These are phyloP conservation scores for Telfairia occidentalis DNA, from an alignment of 331 rosid species.

Conservation along the genomic window DNA sequence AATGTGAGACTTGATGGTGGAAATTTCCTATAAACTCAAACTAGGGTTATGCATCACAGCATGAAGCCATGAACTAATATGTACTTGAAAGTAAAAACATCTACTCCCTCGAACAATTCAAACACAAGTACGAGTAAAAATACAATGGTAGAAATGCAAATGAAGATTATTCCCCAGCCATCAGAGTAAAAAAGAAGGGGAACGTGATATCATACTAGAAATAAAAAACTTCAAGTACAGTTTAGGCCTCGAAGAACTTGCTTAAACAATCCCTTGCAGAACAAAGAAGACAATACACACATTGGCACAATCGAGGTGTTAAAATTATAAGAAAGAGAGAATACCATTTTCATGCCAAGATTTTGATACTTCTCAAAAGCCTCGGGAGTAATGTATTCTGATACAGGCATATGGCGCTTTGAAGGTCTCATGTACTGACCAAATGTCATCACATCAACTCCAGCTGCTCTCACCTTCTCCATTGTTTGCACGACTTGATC, in stretches of 20 bases:
- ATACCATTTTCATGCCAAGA: slow-evolving; percentile 94
- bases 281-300: not conserved
- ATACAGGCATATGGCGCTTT: slow-evolving; percentile 97
- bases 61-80: not conserved
- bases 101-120: not conserved
- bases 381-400: slow-evolving; percentile 88
- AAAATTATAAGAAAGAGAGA: not conserved
- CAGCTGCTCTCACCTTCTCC: slow-evolving; percentile 98
- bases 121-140: not conserved
- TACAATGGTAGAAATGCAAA: not conserved
- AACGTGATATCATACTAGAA: not conserved
- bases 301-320: not conserved
- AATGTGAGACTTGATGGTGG: not conserved
- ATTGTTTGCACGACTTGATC: slow-evolving; percentile 87
- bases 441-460: slow-evolving; percentile 96
- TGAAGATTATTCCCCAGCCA: not conserved
- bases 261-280: not conserved
- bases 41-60: not conserved
- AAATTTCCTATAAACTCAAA: not conserved
- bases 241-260: not conserved
- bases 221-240: not conserved
- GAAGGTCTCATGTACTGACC: slow-evolving; percentile 99
- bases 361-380: slow-evolving; percentile 73
- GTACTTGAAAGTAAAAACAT: not conserved
- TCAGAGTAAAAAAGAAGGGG: not conserved